Evolutionary conservation across 305 asterid species (phyloP).

Genomic region (Andrographis paniculata): DNA sequence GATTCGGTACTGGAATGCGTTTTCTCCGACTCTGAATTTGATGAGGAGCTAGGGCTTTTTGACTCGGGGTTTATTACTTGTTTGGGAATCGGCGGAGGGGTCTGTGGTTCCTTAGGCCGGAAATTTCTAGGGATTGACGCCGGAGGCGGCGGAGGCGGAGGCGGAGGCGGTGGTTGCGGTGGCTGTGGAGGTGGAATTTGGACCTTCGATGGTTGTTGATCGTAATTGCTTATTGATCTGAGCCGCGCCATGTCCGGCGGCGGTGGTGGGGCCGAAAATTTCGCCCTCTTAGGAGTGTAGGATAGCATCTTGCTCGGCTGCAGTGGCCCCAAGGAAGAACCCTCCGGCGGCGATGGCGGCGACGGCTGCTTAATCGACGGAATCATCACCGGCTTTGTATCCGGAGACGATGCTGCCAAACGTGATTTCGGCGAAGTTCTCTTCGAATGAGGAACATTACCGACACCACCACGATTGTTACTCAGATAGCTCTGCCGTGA

Average conservation of each 20-base stretch:
- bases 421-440: slow-evolving; percentile 84
- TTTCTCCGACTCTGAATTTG: background rate
- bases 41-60: background rate
- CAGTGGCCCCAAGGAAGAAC: slow-evolving; percentile 22
- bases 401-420: slow-evolving; percentile 46
- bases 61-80: background rate
- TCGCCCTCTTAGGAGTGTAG: slow-evolving; percentile 45
- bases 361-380: slow-evolving; percentile 58
- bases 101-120: slow-evolving; percentile 17
- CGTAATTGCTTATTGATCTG: slow-evolving; percentile 44
- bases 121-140: slow-evolving; percentile 26
- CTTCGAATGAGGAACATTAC: slow-evolving; percentile 50
- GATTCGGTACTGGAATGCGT: background rate
- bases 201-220: slow-evolving; percentile 23
- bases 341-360: slow-evolving; percentile 27
- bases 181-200: slow-evolving; percentile 38
- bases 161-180: slow-evolving; percentile 2
- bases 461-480: slow-evolving; percentile 29
- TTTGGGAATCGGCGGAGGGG: slow-evolving; percentile 23
- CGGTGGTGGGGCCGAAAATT: slow-evolving; percentile 72
- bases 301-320: slow-evolving; percentile 25
- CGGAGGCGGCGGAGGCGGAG: slow-evolving; percentile 19
- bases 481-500: slow-evolving; percentile 32
- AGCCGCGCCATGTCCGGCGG: slow-evolving; percentile 69
- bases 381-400: slow-evolving; percentile 42